A percentile compares a stretch with the other conserved stretches of the same genome.
phyloP scores from a whole-genome alignment of 371 early-diverging fungal species.

The Mortierella polycephala region DNA sequence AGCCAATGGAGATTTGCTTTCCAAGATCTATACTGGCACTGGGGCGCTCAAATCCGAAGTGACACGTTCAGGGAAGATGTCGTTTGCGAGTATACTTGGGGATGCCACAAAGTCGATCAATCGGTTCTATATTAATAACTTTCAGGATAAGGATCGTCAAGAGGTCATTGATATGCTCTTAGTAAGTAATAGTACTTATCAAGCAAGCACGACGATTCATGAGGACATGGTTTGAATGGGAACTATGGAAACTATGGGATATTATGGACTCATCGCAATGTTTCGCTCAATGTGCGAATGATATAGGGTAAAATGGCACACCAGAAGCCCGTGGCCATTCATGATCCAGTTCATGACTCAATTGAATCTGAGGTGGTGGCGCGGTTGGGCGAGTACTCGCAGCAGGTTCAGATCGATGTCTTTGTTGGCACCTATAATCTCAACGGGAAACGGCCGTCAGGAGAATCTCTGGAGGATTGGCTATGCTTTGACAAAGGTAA shows the following conservation, averaged over 20 bases:
- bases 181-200: constrained; percentile 57
- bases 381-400: constrained; percentile 66
- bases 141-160: constrained; percentile 91
- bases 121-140: constrained; percentile 93
- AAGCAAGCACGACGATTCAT: too few relatives aligned
- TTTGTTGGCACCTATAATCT: constrained; percentile 92
- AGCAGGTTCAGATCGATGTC: constrained; percentile 66
- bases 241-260: background rate
- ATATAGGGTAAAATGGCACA: constrained; percentile 69
- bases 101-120: constrained; percentile 94
- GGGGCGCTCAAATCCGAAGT: constrained; percentile 95
- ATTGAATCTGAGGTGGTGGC: constrained; percentile 64
- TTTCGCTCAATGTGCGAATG: background rate
- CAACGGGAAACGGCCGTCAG: constrained; percentile 80
- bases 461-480: constrained; percentile 77
- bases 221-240: background rate
- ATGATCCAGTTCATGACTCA: constrained; percentile 72
- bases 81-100: constrained; percentile 80
- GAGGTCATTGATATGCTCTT: constrained; percentile 90
- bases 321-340: constrained; percentile 63
- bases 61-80: constrained; percentile 91
- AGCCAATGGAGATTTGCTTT: constrained; percentile 95
- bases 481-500: constrained; percentile 62
- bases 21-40: constrained; percentile 97
- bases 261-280: background rate